Conservation (phyloP, 116 monocot species). For the Thalassia testudinum region DNA sequence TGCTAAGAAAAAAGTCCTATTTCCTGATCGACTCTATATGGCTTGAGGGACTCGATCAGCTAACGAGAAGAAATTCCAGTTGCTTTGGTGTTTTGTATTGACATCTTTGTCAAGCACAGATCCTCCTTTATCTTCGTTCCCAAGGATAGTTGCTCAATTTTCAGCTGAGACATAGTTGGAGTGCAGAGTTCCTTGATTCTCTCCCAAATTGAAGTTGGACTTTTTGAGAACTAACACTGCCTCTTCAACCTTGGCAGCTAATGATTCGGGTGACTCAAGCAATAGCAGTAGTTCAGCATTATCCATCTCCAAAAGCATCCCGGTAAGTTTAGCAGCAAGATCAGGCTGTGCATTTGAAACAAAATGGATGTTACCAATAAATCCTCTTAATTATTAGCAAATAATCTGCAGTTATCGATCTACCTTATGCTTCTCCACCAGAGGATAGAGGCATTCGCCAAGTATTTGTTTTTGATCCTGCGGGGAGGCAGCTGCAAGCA, state of each 20-base stretch:
- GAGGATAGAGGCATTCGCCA: conserved; percentile 54
- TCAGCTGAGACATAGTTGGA: conserved; percentile 23
- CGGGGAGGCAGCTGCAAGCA: conserved; percentile 48
- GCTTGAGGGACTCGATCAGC: no score
- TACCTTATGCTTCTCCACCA: conserved; percentile 43
- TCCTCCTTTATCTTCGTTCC: no score
- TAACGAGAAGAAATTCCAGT: no score
- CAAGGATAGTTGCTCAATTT: no score
- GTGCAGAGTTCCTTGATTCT: conserved; percentile 22
- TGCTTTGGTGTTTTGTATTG: no score
- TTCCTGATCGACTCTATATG: no score
- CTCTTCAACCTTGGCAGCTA: conserved; percentile 68
- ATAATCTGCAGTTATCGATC: background rate
- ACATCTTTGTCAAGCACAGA: no score
- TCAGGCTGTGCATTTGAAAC: conserved; percentile 33
- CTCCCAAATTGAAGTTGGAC: conserved; percentile 27
- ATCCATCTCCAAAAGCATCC: conserved; percentile 88
- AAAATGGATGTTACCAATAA: no score
- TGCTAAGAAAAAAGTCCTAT: no score
- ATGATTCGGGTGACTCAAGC: conserved; percentile 39
- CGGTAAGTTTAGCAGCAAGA: conserved; percentile 80
- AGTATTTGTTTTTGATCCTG: conserved; percentile 59
- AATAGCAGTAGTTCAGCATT: conserved; percentile 45
- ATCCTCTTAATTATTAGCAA: background rate
- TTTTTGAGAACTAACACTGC: conserved; percentile 36